phyloP scores from a whole-genome alignment of 352 stramenopile genomes.

The Globisporangium camurandrum region DNA sequence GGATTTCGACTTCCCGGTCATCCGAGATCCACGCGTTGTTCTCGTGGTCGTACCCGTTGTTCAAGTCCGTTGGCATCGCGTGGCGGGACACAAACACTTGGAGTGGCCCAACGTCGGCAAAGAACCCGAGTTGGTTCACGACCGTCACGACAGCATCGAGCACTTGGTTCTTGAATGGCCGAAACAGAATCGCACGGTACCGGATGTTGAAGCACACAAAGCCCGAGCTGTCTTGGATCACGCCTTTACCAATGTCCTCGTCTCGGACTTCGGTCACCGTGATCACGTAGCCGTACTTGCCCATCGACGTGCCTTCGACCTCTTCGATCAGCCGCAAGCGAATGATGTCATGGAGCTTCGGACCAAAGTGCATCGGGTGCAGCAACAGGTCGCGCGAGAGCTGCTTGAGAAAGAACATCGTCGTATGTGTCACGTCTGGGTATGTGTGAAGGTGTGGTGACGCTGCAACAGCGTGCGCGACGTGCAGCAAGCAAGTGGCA shows the following conservation, averaged over 20 bases:
- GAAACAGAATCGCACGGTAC: slow-evolving; percentile 94
- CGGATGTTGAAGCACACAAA: slow-evolving; percentile 95
- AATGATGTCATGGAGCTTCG: slow-evolving; percentile 94
- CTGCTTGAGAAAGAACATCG: slow-evolving; percentile 87
- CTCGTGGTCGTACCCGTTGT: slow-evolving; percentile 94
- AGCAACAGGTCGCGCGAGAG: slow-evolving; percentile 90
- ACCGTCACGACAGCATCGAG: slow-evolving; percentile 95
- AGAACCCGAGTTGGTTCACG: slow-evolving; percentile 96
- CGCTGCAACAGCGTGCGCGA: background rate
- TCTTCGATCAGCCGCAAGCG: slow-evolving; percentile 94
- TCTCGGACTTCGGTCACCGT: slow-evolving; percentile 95
- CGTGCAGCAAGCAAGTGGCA: background rate
- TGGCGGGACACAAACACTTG: slow-evolving; percentile 96
- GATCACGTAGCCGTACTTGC: slow-evolving; percentile 96
- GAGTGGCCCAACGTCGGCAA: slow-evolving; percentile 93
- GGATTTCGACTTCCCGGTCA: slow-evolving; percentile 96
- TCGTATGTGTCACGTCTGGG: background rate
- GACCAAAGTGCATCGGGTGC: slow-evolving; percentile 94
- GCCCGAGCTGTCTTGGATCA: slow-evolving; percentile 97
- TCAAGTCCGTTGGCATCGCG: slow-evolving; percentile 92
- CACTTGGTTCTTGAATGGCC: slow-evolving; percentile 97
- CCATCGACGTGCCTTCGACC: slow-evolving; percentile 94
- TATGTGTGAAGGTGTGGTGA: slow-evolving; percentile 1
- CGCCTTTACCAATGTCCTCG: slow-evolving; percentile 94
- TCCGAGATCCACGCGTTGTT: slow-evolving; percentile 97